Percentiles rank a stretch among this genome's conserved stretches.
phyloP scores from a whole-genome alignment of 257 asterid genomes.

The Scutellaria barbata region DNA sequence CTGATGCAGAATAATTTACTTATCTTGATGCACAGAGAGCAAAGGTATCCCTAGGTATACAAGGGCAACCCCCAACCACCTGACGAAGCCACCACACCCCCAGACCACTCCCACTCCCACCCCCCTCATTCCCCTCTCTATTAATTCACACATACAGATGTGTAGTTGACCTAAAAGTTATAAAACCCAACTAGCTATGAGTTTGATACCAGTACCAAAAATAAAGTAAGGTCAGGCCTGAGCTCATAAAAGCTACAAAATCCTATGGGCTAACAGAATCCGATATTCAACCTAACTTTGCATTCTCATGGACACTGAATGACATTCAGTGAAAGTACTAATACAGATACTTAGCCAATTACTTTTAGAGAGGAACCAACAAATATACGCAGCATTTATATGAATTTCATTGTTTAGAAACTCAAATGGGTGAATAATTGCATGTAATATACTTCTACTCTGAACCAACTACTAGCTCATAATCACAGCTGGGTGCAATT shows the following conservation, averaged over 20 bases:
- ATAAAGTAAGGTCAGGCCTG: conserved; percentile 11
- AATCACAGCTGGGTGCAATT: conserved; percentile 14
- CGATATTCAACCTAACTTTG: conserved; percentile 3
- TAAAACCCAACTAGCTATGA: too few relatives aligned
- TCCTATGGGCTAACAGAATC: conserved; percentile 5
- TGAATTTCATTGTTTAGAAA: neutral
- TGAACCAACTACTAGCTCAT: conserved; percentile 17
- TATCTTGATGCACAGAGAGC: neutral
- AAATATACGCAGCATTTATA: neutral
- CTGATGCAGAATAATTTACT: neutral
- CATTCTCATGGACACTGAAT: neutral
- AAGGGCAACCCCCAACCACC: neutral
- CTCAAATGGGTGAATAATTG: neutral
- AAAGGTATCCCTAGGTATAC: neutral
- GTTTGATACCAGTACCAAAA: neutral
- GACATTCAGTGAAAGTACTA: neutral
- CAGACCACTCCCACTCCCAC: neutral
- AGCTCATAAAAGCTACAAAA: neutral
- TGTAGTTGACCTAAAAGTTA: too few relatives aligned
- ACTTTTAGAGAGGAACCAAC: neutral
- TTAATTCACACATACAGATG: neutral
- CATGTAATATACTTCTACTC: neutral
- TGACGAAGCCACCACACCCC: too few relatives aligned
- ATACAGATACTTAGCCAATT: neutral
- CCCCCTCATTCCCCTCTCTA: neutral